Base-by-base conservation (phyloP, 2,329 filamentous ascomycete species). In the Lachnellula subtilissima region DNA sequence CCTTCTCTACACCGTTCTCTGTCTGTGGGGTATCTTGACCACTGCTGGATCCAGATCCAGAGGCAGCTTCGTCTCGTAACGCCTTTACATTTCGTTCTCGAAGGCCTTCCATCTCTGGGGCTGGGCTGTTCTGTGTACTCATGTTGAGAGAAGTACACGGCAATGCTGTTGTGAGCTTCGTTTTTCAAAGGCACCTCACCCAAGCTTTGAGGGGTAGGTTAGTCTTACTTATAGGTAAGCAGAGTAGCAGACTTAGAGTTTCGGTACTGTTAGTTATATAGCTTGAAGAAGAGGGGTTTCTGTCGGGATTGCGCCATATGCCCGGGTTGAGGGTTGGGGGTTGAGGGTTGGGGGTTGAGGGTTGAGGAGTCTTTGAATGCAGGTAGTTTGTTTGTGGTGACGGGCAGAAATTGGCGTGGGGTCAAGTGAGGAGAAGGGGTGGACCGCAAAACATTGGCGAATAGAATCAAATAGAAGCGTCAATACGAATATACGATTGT, bases 1-100 rank as follows among this genome's bases (percentile, higher is more conserved):
- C 74, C 59, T 80, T 78, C 58, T 68, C 66, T 8, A 48, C 52
- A 45, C 78, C 75, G 25, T 57, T 42, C 15, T 62, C 58, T 28
- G 37, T 51, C 32, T 52, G 42, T 7, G 60, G 52, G 7, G 55
- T 59, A n/a, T 59, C 46, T 40, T 50, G 49, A n/a, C 40, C 56
- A 51, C 54, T 25, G 5, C 45, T 15, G 23, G 19, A 45, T 45
- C 42, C 45, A 47, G 45, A 47, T 12, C 36, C 36, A 14, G 36
- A 39, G 25, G 25, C 25, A 19, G 37, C 37, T n/a, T 56, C 49
- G 7, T 62, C 59, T 17, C 17, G 54, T 4, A 45, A 48, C 8
- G 42, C 40, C 23, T 55, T 47, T 28, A 55, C 50, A 49, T 59
- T 54, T 50, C 67, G 60, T 53, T 66, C 66, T 63, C 67, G 59